Base-by-base conservation (phyloP, 2,329 filamentous ascomycete species). In the Scolecobasidium constrictum region DNA sequence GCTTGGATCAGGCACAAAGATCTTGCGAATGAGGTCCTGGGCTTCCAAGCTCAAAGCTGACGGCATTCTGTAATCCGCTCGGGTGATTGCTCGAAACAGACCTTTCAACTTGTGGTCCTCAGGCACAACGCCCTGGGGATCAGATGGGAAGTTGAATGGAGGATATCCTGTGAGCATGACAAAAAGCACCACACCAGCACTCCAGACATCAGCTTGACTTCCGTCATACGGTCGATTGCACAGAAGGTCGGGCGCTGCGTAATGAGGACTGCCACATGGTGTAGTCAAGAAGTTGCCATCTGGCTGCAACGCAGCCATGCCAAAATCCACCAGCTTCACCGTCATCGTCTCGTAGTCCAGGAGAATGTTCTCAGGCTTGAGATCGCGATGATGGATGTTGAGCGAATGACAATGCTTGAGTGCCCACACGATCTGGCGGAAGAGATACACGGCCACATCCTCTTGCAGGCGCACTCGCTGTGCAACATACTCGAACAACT, bases 281-380 rank as follows among this genome's bases (percentile, higher is more conserved):
- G 92, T 96, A 44, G 77, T 83, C 20, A 98, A 73, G 56, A 81
- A 80, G 50, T 86, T 81, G 6, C 78, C 81, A 18, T 77, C 73
- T 3, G 84, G 84, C 59, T 96, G 90, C 34, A 96, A 70, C 3
- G 90, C 90, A 35, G 92, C 92, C 88, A 98, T 95, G 34, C 92
- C 90, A 60, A 98, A 98, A 60, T 98, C 92, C 40, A 90, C 90
- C 53, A 98, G 80, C 64, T 96, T 98, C 60, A 96, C 79, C 45
- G 84, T 78, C 42, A 81, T 74, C 37, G 59, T 64, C 4, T 81
- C 68, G 3, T 69, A 68, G 45, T 87, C 87, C 40, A 98, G 72
- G 15, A 98, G 71, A 36, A 98, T 95, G 54, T 98, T 98, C 63
- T 98, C 92, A 0, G 88, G 92, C 63, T 98, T 98, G 42, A 98